Evolutionary conservation across 306 rosid genomes (phyloP).

Genomic region (Adenanthera pavonina): DNA sequence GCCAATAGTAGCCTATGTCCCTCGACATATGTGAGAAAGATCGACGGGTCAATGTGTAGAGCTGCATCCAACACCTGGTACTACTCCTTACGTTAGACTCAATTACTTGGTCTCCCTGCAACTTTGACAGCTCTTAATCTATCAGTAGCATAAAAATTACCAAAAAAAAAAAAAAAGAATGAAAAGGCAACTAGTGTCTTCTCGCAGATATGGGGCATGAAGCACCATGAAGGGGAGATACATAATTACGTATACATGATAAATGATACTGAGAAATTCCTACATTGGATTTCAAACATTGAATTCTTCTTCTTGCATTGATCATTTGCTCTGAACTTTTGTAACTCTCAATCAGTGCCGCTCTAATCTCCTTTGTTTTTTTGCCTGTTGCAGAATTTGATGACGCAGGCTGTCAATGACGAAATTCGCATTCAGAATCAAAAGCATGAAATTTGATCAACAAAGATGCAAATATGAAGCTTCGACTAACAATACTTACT

Average conservation of each 20-base stretch:
- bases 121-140: neutral
- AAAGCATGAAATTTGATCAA: neutral
- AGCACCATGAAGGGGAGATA: neutral
- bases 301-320: constrained; percentile 55
- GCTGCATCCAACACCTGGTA: constrained; percentile 66
- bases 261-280: neutral
- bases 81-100: constrained; percentile 46
- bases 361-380: constrained; percentile 66
- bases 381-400: constrained; percentile 53
- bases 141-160: neutral
- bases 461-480: constrained; percentile 35
- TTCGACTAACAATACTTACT: constrained; percentile 43
- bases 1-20: constrained; percentile 75
- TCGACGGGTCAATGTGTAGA: constrained; percentile 56
- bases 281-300: constrained; percentile 61
- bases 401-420: constrained; percentile 44
- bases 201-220: neutral
- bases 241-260: neutral
- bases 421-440: constrained; percentile 15
- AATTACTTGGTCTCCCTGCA: constrained; percentile 52
- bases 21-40: constrained; percentile 67
- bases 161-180: no score
- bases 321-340: constrained; percentile 57
- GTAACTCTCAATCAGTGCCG: constrained; percentile 59
- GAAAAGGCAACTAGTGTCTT: neutral